Conservation (phyloP, 768 basidiomycete genomes). For the Pleurotus sapidus region DNA sequence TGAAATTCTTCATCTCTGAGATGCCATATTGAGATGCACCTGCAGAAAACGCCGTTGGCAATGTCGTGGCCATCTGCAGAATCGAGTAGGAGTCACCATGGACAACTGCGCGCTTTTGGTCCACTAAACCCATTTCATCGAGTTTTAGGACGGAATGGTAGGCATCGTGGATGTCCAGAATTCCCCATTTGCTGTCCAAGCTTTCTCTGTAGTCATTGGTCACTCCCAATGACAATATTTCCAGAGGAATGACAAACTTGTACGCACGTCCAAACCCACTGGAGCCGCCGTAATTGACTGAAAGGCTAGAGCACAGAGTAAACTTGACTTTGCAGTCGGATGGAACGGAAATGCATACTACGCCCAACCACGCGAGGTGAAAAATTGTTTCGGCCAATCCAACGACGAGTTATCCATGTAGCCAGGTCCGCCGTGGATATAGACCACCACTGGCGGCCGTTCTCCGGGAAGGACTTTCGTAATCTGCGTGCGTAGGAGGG, state of each 20-base stretch:
- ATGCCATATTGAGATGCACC: constrained; percentile 49
- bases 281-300: no score
- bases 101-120: constrained; percentile 46
- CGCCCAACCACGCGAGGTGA: no score
- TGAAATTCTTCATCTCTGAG: constrained; percentile 44
- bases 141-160: constrained; percentile 38
- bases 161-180: constrained; percentile 54
- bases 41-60: constrained; percentile 37
- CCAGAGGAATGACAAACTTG: constrained; percentile 21
- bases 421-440: constrained; percentile 56
- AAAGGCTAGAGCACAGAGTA: no score
- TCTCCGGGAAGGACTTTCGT: constrained; percentile 29
- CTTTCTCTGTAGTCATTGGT: constrained; percentile 30
- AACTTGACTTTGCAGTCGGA: no score
- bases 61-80: constrained; percentile 33
- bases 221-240: constrained; percentile 30
- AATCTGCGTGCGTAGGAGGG: constrained; percentile 47
- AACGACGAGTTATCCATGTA: constrained; percentile 31
- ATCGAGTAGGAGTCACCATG: constrained; percentile 53
- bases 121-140: constrained; percentile 34
- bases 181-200: constrained; percentile 53
- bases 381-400: constrained; percentile 26
- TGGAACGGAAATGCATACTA: no score
- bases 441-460: constrained; percentile 48
- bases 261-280: no score